These are phyloP conservation scores for Apocynum venetum DNA, from an alignment of 257 asterid species.

Conservation along the genomic window DNA sequence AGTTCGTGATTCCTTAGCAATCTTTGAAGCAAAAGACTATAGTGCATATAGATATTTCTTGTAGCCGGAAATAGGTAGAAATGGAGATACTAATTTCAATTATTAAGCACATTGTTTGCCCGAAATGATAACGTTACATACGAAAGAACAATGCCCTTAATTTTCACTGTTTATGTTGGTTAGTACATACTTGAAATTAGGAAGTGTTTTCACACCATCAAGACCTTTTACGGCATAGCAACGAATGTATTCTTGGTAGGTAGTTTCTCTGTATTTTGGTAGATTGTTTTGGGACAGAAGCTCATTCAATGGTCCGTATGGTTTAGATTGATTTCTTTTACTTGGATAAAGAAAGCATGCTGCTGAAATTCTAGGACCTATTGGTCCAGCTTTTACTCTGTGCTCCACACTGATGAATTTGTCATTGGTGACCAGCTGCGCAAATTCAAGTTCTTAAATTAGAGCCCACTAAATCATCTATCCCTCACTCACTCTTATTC, in stretches of 20 bases:
- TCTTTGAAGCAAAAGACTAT: too few relatives aligned
- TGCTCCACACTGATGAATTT: slow-evolving; percentile 75
- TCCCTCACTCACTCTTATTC: too few relatives aligned
- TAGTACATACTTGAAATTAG: background rate
- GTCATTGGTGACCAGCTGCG: slow-evolving; percentile 58
- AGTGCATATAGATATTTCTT: too few relatives aligned
- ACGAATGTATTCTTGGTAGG: slow-evolving; percentile 39
- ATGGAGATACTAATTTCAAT: too few relatives aligned
- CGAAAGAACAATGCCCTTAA: too few relatives aligned
- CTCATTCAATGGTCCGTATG: slow-evolving; percentile 50
- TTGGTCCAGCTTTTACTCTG: slow-evolving; percentile 38
- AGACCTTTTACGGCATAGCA: slow-evolving; percentile 11
- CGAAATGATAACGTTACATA: too few relatives aligned
- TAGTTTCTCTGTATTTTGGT: slow-evolving; percentile 42
- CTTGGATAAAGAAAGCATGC: slow-evolving; percentile 65
- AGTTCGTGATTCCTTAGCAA: too few relatives aligned
- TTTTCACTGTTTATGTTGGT: too few relatives aligned
- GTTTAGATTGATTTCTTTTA: slow-evolving; percentile 21
- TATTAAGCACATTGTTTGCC: too few relatives aligned
- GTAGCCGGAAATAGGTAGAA: too few relatives aligned
- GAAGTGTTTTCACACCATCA: background rate
- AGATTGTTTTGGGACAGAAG: slow-evolving; percentile 36
- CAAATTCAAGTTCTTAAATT: background rate
- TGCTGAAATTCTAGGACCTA: slow-evolving; percentile 53
- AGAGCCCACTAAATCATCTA: too few relatives aligned